phyloP scores from a whole-genome alignment of 441 rosid genomes.

The Pelargonium citronellum region DNA sequence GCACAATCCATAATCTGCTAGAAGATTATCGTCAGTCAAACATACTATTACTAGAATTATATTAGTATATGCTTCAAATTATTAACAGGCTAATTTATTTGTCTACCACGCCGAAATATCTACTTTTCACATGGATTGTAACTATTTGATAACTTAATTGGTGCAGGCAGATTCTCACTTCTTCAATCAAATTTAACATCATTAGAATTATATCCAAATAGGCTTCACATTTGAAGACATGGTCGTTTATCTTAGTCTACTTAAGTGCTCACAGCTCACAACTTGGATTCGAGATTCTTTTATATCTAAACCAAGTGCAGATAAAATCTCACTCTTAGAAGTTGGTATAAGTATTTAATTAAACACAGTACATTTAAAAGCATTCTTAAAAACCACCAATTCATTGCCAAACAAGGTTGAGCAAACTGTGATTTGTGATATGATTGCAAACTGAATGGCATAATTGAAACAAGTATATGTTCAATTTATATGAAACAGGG shows the following conservation, averaged over 20 bases:
- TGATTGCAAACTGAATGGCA: background rate
- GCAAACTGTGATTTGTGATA: background rate
- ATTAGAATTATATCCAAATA: background rate
- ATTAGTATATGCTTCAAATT: background rate
- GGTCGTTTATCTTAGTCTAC: background rate
- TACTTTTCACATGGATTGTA: background rate
- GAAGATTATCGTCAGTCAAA: no score
- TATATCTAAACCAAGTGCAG: no score
- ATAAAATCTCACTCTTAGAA: background rate
- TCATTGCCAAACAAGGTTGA: background rate
- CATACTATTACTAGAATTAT: background rate
- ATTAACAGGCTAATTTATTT: background rate
- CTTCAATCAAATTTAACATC: background rate
- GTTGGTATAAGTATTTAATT: background rate
- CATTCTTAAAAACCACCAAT: background rate
- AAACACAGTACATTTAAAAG: background rate
- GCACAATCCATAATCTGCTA: no score
- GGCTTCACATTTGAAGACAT: background rate
- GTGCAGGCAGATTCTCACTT: background rate
- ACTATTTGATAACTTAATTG: background rate
- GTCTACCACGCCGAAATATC: background rate
- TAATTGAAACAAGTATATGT: background rate
- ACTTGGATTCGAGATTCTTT: background rate
- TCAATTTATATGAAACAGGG: conserved; percentile 7
- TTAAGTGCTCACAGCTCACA: background rate